Percentiles rank a stretch among this genome's conserved stretches.
Conservation (phyloP, 495 filamentous ascomycete genomes). For the Xylaria sp. region DNA sequence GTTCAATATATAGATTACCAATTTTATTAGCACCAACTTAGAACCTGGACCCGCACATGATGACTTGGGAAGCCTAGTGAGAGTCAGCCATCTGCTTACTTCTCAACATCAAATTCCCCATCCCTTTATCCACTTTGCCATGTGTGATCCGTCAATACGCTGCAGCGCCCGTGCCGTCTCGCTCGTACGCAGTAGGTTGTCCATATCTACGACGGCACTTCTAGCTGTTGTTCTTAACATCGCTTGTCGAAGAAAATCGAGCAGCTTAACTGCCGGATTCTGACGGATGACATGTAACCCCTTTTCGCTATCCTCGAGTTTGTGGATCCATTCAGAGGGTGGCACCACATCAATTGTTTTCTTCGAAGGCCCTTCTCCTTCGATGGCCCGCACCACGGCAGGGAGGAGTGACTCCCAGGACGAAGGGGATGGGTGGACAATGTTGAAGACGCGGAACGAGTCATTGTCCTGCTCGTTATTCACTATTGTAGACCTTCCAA, state of each 20-base stretch:
- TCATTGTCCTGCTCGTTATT: too few relatives aligned
- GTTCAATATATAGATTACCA: too few relatives aligned
- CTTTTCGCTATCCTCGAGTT: conserved; percentile 32
- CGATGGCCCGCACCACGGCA: conserved; percentile 23
- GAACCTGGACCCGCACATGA: too few relatives aligned
- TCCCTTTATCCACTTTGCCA: conserved; percentile 36
- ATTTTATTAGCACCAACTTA: too few relatives aligned
- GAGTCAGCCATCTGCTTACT: too few relatives aligned
- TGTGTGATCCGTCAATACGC: conserved; percentile 34
- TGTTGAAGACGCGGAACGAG: conserved; percentile 32
- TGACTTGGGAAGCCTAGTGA: too few relatives aligned
- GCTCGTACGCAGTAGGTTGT: conserved; percentile 30
- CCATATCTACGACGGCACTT: conserved; percentile 14
- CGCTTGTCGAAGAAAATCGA: conserved; percentile 35
- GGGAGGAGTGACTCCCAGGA: conserved; percentile 29
- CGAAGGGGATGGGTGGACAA: conserved; percentile 34
- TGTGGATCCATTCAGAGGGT: conserved; percentile 32
- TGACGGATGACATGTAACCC: conserved; percentile 17
- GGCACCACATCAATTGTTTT: not conserved
- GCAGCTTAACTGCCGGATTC: conserved; percentile 35
- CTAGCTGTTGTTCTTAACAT: conserved; percentile 30
- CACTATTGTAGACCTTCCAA: too few relatives aligned
- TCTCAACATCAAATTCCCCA: too few relatives aligned
- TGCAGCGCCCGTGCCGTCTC: conserved; percentile 32
- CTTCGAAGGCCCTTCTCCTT: not conserved